Conservation (phyloP, 1,284 basidiomycete genomes). For the Earliella scabrosa region DNA sequence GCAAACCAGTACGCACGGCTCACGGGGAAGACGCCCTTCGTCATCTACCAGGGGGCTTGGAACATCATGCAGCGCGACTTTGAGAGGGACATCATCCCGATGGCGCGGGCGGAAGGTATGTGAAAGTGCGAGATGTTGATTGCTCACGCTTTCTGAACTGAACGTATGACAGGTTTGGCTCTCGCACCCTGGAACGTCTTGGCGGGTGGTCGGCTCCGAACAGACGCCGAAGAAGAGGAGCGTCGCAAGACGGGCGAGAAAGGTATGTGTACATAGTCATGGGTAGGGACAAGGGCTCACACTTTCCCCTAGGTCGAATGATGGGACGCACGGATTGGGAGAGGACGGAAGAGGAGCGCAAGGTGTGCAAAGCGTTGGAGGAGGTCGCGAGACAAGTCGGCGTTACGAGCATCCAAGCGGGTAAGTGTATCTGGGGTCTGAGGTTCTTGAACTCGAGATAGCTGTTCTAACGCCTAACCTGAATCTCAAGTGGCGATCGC, state of each 20-base stretch:
- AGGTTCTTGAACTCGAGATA: too few species aligned
- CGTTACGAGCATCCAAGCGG: slow-evolving; percentile 30
- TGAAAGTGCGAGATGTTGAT: too few species aligned
- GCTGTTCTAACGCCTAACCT: too few species aligned
- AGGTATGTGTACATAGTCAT: slow-evolving; percentile 9
- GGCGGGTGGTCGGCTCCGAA: slow-evolving; percentile 50
- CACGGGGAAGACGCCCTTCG: slow-evolving; percentile 52
- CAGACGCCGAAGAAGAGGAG: slow-evolving; percentile 52
- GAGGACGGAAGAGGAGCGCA: slow-evolving; percentile 44
- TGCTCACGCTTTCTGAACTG: too few species aligned
- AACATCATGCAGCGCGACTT: slow-evolving; percentile 41
- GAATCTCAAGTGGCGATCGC: slow-evolving; percentile 55
- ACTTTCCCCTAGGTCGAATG: slow-evolving; percentile 29
- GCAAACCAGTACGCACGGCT: slow-evolving; percentile 37
- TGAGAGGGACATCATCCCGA: slow-evolving; percentile 53
- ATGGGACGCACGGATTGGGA: slow-evolving; percentile 39
- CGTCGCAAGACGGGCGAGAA: slow-evolving; percentile 47
- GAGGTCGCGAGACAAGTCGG: slow-evolving; percentile 50
- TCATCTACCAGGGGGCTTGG: slow-evolving; percentile 60
- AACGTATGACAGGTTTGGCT: slow-evolving; percentile 52
- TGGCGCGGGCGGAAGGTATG: slow-evolving; percentile 50
- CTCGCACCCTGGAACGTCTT: slow-evolving; percentile 58
- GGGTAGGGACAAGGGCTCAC: neutral
- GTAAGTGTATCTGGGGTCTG: too few species aligned
- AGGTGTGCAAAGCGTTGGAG: slow-evolving; percentile 46